Evolutionary conservation across 1,284 basidiomycete genomes (phyloP).

Genomic region (Cryptococcus amylolentus): DNA sequence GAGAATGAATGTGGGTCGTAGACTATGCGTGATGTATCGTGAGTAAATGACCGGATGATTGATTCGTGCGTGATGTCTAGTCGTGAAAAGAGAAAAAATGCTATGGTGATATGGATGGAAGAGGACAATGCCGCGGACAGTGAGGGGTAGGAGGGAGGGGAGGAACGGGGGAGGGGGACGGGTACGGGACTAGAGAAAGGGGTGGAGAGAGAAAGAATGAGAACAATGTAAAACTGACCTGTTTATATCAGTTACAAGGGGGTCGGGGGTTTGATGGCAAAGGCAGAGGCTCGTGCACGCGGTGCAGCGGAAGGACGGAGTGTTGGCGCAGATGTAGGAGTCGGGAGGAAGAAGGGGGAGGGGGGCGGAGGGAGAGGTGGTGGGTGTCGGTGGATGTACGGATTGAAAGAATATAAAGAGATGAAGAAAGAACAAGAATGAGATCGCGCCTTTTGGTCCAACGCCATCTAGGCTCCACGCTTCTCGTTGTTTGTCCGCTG

Average conservation of each 20-base stretch:
- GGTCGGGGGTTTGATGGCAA: neutral
- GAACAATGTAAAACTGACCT: slow-evolving; percentile 2
- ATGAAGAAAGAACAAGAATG: slow-evolving; percentile 3
- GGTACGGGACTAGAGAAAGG: neutral
- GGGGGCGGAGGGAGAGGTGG: slow-evolving; percentile 3
- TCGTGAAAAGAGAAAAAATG: neutral
- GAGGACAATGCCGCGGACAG: neutral
- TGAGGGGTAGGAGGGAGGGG: no score
- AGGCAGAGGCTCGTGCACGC: slow-evolving; percentile 1
- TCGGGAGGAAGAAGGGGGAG: neutral
- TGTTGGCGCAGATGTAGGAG: neutral
- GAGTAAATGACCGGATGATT: neutral
- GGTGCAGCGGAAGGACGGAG: neutral
- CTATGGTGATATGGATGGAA: neutral
- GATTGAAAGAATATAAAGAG: slow-evolving; percentile 4
- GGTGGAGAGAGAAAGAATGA: neutral
- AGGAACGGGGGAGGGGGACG: neutral
- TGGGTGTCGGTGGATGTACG: neutral
- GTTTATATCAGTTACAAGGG: neutral
- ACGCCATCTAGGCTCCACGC: neutral
- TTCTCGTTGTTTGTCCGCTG: neutral
- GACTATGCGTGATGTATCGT: neutral
- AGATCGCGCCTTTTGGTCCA: neutral
- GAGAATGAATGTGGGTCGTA: slow-evolving; percentile 16
- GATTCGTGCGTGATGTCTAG: neutral